phyloP scores from a whole-genome alignment of 2,329 filamentous ascomycete species.

The Waltergamsia citrina region DNA sequence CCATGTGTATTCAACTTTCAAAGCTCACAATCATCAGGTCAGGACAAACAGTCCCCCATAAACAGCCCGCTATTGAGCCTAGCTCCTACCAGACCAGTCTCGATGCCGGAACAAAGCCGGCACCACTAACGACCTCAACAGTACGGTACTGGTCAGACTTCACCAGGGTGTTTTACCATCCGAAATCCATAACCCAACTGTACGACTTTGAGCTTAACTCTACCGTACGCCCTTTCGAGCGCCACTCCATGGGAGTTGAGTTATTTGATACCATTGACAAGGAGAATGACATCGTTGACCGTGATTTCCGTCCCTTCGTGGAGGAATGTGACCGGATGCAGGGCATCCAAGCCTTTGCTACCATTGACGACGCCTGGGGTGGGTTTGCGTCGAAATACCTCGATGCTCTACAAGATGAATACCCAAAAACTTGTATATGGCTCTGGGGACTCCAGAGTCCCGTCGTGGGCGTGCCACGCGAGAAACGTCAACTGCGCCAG shows the following conservation, averaged over 20 bases:
- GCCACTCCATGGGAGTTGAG: slow-evolving; percentile 74
- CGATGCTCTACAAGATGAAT: slow-evolving; percentile 78
- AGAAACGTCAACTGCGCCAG: slow-evolving; percentile 44
- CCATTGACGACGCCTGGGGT: slow-evolving; percentile 71
- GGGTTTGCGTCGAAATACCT: slow-evolving; percentile 66
- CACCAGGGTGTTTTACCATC: slow-evolving; percentile 86
- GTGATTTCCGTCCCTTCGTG: slow-evolving; percentile 79
- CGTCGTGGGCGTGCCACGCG: slow-evolving; percentile 40
- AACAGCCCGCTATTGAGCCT: slow-evolving; percentile 55
- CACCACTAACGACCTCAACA: slow-evolving; percentile 54
- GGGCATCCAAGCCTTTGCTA: slow-evolving; percentile 68
- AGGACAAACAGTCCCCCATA: slow-evolving; percentile 58
- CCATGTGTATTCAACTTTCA: neutral
- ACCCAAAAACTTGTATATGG: slow-evolving; percentile 80
- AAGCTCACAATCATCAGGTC: slow-evolving; percentile 37
- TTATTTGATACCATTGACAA: slow-evolving; percentile 65
- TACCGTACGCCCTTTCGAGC: slow-evolving; percentile 75
- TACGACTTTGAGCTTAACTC: slow-evolving; percentile 82
- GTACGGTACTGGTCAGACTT: slow-evolving; percentile 98
- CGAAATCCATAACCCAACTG: slow-evolving; percentile 75
- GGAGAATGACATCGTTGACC: slow-evolving; percentile 79
- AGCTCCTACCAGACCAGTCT: slow-evolving; percentile 74
- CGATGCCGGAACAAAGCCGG: slow-evolving; percentile 59
- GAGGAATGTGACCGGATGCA: slow-evolving; percentile 94
- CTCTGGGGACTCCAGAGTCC: slow-evolving; percentile 72